phyloP scores from a whole-genome alignment of 352 stramenopile genomes.

The Globisporangium irregulare region DNA sequence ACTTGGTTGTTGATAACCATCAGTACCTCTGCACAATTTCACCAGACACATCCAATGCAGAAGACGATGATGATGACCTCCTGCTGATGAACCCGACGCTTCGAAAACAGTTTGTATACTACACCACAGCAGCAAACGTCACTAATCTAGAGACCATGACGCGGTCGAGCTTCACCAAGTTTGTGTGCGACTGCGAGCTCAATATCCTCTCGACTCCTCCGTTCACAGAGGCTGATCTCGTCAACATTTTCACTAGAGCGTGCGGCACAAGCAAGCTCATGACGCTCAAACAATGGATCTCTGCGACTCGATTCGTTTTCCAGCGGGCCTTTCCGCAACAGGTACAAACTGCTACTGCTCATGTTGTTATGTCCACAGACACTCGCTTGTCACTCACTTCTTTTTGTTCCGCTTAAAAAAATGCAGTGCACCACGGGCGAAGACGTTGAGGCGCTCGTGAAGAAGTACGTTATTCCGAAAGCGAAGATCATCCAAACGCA shows the following conservation, averaged over 20 bases:
- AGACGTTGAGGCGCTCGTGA: slow-evolving; percentile 41
- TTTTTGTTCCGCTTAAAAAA: slow-evolving; percentile 5
- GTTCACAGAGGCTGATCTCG: slow-evolving; percentile 55
- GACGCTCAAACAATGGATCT: slow-evolving; percentile 50
- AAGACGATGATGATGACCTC: slow-evolving; percentile 11
- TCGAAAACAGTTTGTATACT: slow-evolving; percentile 62
- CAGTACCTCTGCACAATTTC: neutral
- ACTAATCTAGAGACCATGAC: slow-evolving; percentile 67
- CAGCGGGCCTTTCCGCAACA: slow-evolving; percentile 25
- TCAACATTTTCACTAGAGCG: slow-evolving; percentile 42
- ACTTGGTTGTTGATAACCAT: neutral
- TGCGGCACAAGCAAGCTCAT: slow-evolving; percentile 37
- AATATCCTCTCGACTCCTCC: slow-evolving; percentile 26
- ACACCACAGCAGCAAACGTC: slow-evolving; percentile 57
- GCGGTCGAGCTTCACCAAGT: slow-evolving; percentile 57
- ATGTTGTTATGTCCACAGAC: neutral
- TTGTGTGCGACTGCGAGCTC: slow-evolving; percentile 60
- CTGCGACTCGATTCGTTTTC: slow-evolving; percentile 46
- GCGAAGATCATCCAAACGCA: slow-evolving; percentile 58
- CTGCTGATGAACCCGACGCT: slow-evolving; percentile 55
- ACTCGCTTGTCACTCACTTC: neutral
- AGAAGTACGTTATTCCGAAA: slow-evolving; percentile 44
- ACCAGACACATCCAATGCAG: neutral
- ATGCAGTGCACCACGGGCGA: slow-evolving; percentile 19
- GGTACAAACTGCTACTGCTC: slow-evolving; percentile 16